phyloP scores from a whole-genome alignment of 495 filamentous ascomycete genomes.

The Hypoxylon subgilvum region DNA sequence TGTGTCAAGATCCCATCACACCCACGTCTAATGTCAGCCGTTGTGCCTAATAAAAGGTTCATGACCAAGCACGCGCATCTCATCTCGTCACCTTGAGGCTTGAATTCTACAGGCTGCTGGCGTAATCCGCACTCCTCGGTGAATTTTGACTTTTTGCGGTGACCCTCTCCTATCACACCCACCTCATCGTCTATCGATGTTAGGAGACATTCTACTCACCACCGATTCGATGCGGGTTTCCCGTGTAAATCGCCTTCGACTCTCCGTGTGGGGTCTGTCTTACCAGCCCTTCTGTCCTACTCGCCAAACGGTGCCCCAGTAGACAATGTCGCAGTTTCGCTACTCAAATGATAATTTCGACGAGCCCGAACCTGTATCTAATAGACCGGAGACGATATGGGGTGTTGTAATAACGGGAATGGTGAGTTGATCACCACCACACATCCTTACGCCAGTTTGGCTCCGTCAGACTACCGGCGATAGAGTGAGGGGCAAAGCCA shows the following conservation, averaged over 20 bases:
- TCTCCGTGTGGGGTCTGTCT: slow-evolving; percentile 6
- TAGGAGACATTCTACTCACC: background rate
- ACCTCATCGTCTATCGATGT: background rate
- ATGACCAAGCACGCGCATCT: slow-evolving; percentile 22
- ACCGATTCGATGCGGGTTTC: slow-evolving; percentile 15
- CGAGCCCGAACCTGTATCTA: slow-evolving; percentile 35
- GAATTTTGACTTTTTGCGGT: no score
- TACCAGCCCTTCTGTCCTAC: background rate
- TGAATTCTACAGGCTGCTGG: background rate
- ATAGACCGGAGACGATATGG: slow-evolving; percentile 34
- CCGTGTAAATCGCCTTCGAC: background rate
- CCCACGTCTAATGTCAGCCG: slow-evolving; percentile 8
- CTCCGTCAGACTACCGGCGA: background rate
- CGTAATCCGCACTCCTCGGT: no score
- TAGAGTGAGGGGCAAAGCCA: background rate
- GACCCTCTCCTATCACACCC: no score
- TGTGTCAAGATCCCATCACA: slow-evolving; percentile 27
- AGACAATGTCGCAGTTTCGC: slow-evolving; percentile 31
- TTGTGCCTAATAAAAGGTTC: slow-evolving; percentile 23
- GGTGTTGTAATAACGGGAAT: slow-evolving; percentile 35
- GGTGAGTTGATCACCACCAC: slow-evolving; percentile 18
- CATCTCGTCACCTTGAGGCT: slow-evolving; percentile 8
- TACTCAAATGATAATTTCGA: slow-evolving; percentile 33
- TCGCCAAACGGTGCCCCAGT: background rate
- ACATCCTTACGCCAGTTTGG: background rate